Base-by-base conservation (phyloP, 345 rosid genomes). In the Cardamine chenopodiifolia region DNA sequence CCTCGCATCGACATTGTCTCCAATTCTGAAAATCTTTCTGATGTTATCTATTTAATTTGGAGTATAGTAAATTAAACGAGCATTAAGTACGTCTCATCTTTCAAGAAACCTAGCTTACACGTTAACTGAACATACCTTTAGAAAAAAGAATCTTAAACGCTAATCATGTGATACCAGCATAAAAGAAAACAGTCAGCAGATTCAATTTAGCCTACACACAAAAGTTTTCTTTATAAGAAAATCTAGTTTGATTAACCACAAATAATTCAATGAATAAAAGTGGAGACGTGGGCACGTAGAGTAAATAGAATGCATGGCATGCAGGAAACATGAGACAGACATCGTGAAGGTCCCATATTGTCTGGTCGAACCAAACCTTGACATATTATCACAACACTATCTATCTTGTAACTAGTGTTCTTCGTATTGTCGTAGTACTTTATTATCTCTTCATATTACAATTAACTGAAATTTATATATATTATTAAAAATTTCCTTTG, bases 271-370 rank as follows among this genome's bases (percentile, higher is more conserved):
- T 58, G 17, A 65, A 47, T 39, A 6, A 65, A 77, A 49, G 8
- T 18, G 61, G 76, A 65, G 77, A 71, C 76, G 80, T 77, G 77
- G 81, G 49, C 72, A 77, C 57, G 73, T 66, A 71, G 68, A 77
- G 73, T 78, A 78, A 65, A 78, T 56, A 58, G 48, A 70, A 49
- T 78, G 81, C 77, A 78, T 71, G 77, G 44, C 81, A 78, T 78
- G 77, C 69, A 78, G 73, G 81, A 78, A 78, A 78, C 81, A 78
- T 32, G 81, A 78, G 63, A 77, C 68, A 71, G 77, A 77, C 81
- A 77, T 64, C 49, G 62, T 72, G 77, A 72, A 72, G 70, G 73
- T 66, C 81, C 68, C 81, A 78, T 71, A 57, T 78, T 78, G 73
- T 78, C 55, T 72, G 57, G 81, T 78, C 77, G 58, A 78, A 59